Evolutionary conservation across 2,329 filamentous ascomycete species (phyloP).

Genomic region (Claviceps arundinis): DNA sequence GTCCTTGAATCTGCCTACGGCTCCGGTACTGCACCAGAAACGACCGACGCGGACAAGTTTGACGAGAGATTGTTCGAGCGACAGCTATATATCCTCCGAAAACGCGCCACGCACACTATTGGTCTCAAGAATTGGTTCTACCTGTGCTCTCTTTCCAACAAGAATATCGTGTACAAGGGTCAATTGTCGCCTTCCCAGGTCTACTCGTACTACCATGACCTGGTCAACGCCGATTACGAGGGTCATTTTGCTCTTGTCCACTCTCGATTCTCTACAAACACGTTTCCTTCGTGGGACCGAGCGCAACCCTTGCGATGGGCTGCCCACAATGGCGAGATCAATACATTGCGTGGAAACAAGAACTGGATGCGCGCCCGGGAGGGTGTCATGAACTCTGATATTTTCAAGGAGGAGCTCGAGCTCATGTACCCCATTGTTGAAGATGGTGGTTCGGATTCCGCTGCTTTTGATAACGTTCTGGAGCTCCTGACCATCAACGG

Average conservation of each 20-base stretch:
- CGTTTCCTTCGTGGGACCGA: conserved; percentile 95
- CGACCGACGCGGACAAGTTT: conserved; percentile 65
- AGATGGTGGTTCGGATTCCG: conserved; percentile 91
- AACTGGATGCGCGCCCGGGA: conserved; percentile 99
- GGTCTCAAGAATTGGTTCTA: conserved; percentile 99
- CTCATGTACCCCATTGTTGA: conserved; percentile 87
- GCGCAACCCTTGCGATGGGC: conserved; percentile 94
- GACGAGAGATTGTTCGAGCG: conserved; percentile 80
- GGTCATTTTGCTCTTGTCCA: conserved; percentile 94
- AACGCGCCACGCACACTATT: conserved; percentile 88
- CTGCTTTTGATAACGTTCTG: conserved; percentile 92
- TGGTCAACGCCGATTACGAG: conserved; percentile 94
- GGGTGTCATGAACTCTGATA: conserved; percentile 82
- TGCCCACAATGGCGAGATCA: conserved; percentile 97
- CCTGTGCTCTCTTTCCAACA: conserved; percentile 88
- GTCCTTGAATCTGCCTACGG: conserved; percentile 80
- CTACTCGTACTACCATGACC: conserved; percentile 94
- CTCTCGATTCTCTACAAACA: conserved; percentile 96
- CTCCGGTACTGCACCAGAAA: conserved; percentile 62
- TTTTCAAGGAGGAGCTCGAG: conserved; percentile 88
- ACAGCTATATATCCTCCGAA: conserved; percentile 87
- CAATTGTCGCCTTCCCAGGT: conserved; percentile 90
- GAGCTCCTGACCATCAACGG: conserved; percentile 92
- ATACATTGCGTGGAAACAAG: conserved; percentile 94
- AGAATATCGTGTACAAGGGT: conserved; percentile 98